Base-by-base conservation (phyloP, 495 filamentous ascomycete genomes). In the Penicillium soppii region DNA sequence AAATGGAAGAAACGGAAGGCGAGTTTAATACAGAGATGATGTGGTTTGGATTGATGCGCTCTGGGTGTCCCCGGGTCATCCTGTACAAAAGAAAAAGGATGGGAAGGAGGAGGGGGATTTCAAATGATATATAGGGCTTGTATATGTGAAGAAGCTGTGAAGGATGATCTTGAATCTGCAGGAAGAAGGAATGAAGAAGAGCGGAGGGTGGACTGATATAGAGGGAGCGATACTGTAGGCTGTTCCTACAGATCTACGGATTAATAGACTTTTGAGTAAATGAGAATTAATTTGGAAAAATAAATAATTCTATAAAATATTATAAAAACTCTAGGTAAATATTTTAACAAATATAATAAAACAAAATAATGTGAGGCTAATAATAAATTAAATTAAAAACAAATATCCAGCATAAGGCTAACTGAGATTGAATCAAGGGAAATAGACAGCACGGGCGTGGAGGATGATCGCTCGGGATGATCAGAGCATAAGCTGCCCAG, bases 191-290 rank as follows among this genome's bases (percentile, higher is more conserved):
- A 42, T 49, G 54, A 45, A 49, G 60, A 61, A 57, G 49, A 52
- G 58, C 39, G 54, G 57, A 63, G 49, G 51, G 54, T 57, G 59
- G 53, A 63, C 54, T 65, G 62, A 65, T 65, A 65, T 65, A 65
- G 56, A 59, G 46, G 43, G 49, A 49, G 30, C 33, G 32, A 41
- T 41, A 48, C n/a, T 47, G 52, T 49, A 43, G 51, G 49, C 55
- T 57, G 51, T 55, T 58, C 51, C 54, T 61, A 56, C 56, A 61
- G 61, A 62, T 65, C 59, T 54, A 52, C 57, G 47, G 47, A 65
- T 63, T 54, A 58, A 50, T 61, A 59, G 53, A 54, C 51, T 65
- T 62, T 47, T 48, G 47, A 22, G 36, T 42, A 46, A 60, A 58
- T 52, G 19, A 41, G 23, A 58, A 48, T 46, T 51, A 62, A 59